Base-by-base conservation (phyloP, 2,329 filamentous ascomycete genomes). In the Trichoderma sp. region DNA sequence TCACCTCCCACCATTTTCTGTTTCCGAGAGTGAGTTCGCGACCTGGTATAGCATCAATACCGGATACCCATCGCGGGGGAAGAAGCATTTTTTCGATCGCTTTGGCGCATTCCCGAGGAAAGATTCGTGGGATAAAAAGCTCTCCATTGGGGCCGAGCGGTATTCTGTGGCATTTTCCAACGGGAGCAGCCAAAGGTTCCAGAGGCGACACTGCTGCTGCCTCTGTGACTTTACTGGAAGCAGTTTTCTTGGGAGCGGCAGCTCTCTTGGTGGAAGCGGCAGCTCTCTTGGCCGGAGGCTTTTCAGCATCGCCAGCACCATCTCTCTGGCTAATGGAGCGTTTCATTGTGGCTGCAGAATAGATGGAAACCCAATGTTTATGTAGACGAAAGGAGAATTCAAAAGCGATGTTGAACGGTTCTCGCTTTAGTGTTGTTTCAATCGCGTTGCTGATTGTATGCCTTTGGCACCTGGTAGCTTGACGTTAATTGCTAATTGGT, bases 1-100 rank as follows among this genome's bases (percentile, higher is more conserved):
- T 52, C 4, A 69, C 45, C 8, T 73, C 70, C 73, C 73, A 74
- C 73, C 72, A 73, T 35, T 52, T 29, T 2, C 71, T 58, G 34
- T 58, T 69, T 4, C 50, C 61, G 0, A 73, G 63, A 10, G 68
- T 72, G 68, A 72, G 69, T 10, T 15, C 22, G 0, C 71, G 70
- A 2, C 54, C 69, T 3, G 71, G 72, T 1, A 56, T 71, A 4
- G 63, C 72, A 52, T 74, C 72, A 48, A 74, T 67, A 19, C 3
- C 60, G 3, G 2, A 2, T 1, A 73, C 39, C 70, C 72, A 73
- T 22, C 64, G 22, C 0, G 15, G 13, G 3, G 72, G 70, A 19
- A 73, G 68, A 22, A 65, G 61, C 7, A 73, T 53, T 13, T 63
- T 69, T 10, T 59, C 19, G 37, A 73, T 57, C 15, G 29, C 53